These are phyloP conservation scores for Pseudogymnoascus sp. DNA, from an alignment of 2,329 filamentous ascomycete species.

Conservation along the genomic window DNA sequence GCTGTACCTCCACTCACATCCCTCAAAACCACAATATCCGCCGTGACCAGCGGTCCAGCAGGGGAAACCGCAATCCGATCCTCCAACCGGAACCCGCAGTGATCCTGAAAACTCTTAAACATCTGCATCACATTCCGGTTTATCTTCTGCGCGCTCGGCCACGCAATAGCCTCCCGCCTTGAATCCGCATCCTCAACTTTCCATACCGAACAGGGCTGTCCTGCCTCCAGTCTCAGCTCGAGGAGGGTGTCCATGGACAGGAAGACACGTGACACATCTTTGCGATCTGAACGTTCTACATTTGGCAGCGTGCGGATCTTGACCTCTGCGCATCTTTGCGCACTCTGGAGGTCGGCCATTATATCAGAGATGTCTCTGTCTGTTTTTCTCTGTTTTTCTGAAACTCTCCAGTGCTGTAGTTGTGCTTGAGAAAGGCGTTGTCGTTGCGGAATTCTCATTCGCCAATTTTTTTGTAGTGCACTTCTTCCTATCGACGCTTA, in stretches of 20 bases:
- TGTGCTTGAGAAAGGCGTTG: background rate
- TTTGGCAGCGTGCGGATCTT: constrained; percentile 25
- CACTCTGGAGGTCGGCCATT: constrained; percentile 20
- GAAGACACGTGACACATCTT: constrained; percentile 28
- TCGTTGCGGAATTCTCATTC: background rate
- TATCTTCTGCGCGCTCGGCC: constrained; percentile 54
- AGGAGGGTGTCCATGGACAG: constrained; percentile 39
- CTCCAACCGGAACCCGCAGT: constrained; percentile 64
- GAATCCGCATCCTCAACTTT: constrained; percentile 28
- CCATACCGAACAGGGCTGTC: constrained; percentile 50
- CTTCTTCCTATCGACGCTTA: constrained; percentile 8
- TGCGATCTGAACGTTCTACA: constrained; percentile 27
- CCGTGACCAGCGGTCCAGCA: constrained; percentile 43
- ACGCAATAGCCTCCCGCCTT: constrained; percentile 47
- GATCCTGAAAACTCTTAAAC: constrained; percentile 65
- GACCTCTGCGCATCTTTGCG: constrained; percentile 26
- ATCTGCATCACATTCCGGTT: constrained; percentile 63
- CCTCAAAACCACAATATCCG: constrained; percentile 51
- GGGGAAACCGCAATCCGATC: constrained; percentile 59
- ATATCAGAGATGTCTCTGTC: background rate
- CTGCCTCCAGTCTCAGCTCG: constrained; percentile 46
- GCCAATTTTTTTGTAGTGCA: constrained; percentile 5
- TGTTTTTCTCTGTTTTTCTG: background rate
- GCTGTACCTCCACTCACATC: constrained; percentile 43
- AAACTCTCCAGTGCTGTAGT: background rate